phyloP scores from a whole-genome alignment of 192 early-diverging fungal species.

The Backusella luteola region DNA sequence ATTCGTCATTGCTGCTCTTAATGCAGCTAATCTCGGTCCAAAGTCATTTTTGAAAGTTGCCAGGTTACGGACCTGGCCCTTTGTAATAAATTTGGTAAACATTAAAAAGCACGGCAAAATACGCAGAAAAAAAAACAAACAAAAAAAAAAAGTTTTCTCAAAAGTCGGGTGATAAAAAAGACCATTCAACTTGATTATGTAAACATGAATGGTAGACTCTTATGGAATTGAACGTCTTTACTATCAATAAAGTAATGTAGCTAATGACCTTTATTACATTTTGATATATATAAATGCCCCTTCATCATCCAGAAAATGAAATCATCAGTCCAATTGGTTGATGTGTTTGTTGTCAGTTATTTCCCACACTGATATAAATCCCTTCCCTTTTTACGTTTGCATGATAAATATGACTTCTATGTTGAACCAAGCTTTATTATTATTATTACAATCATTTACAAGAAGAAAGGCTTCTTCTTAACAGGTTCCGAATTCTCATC shows the following conservation, averaged over 20 bases:
- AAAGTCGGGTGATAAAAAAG: neutral
- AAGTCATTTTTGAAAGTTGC: neutral
- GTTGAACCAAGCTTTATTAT: neutral
- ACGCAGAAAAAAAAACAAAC: neutral
- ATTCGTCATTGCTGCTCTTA: neutral
- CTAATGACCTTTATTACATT: too few species aligned
- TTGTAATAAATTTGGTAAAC: neutral
- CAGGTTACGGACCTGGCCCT: neutral
- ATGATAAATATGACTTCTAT: too few species aligned
- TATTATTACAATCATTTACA: constrained; percentile 7
- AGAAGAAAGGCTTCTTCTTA: constrained; percentile 14
- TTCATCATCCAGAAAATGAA: too few species aligned
- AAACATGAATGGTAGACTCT: too few species aligned
- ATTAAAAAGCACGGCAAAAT: neutral
- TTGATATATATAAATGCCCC: too few species aligned
- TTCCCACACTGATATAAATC: too few species aligned
- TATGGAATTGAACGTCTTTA: too few species aligned
- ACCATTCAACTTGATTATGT: neutral
- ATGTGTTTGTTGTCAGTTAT: too few species aligned
- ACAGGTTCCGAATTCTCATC: neutral
- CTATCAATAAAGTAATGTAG: too few species aligned
- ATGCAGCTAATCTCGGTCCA: neutral
- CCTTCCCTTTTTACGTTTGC: too few species aligned
- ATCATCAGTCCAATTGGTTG: too few species aligned
- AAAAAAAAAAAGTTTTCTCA: neutral